Conservation (phyloP, 208 protist genomes). For the Wallacemonas sp. region DNA sequence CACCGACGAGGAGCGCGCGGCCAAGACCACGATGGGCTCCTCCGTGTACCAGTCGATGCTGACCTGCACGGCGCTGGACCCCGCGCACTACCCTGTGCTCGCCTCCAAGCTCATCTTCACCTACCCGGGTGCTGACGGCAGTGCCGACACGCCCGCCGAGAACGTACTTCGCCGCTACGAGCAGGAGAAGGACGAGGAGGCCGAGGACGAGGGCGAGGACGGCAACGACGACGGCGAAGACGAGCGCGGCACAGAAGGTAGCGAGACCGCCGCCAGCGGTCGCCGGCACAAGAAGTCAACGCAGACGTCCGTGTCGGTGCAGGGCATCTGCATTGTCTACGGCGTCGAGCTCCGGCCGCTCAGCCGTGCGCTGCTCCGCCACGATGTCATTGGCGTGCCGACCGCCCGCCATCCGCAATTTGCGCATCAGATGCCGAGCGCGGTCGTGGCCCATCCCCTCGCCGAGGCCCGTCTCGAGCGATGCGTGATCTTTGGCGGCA, state of each 20-base stretch:
- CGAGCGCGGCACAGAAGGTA: slow-evolving; percentile 26
- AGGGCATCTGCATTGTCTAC: slow-evolving; percentile 62
- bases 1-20: slow-evolving; percentile 14
- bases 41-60: slow-evolving; percentile 41
- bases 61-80: slow-evolving; percentile 49
- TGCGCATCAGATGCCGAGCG: slow-evolving; percentile 24
- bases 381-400: slow-evolving; percentile 70
- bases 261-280: slow-evolving; percentile 5
- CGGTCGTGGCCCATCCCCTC: slow-evolving; percentile 57
- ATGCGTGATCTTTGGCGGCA: slow-evolving; percentile 68
- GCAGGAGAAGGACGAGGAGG: slow-evolving; percentile 14
- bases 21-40: slow-evolving; percentile 43
- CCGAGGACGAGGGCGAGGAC: slow-evolving; percentile 28
- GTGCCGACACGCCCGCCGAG: slow-evolving; percentile 12
- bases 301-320: slow-evolving; percentile 22
- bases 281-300: neutral
- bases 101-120: slow-evolving; percentile 22
- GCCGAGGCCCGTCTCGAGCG: slow-evolving; percentile 51
- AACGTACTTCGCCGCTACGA: slow-evolving; percentile 16
- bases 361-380: slow-evolving; percentile 49
- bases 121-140: slow-evolving; percentile 11
- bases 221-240: slow-evolving; percentile 29
- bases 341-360: slow-evolving; percentile 62
- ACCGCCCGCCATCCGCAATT: slow-evolving; percentile 5
- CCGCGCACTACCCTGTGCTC: slow-evolving; percentile 51